A percentile compares a stretch with the other conserved stretches of the same genome.
phyloP scores from a whole-genome alignment of 116 monocot genomes.

The Posidonia oceanica region DNA sequence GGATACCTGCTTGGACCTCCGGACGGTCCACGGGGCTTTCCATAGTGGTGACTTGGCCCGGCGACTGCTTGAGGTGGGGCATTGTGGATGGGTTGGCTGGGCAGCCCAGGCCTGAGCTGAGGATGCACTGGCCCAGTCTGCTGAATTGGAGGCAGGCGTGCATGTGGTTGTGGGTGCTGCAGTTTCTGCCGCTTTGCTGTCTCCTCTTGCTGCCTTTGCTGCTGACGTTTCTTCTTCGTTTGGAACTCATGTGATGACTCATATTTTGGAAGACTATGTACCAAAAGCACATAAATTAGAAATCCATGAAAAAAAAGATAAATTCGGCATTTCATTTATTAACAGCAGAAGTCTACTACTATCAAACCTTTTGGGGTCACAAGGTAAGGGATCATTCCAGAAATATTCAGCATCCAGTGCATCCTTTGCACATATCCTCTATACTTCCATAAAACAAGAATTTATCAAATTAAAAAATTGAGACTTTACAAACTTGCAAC shows the following conservation, averaged over 20 bases:
- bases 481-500: background rate
- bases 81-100: constrained; percentile 50
- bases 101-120: constrained; percentile 54
- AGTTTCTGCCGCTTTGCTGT: constrained; percentile 77
- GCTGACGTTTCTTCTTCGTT: constrained; percentile 93
- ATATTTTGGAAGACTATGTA: constrained; percentile 78
- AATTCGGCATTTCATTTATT: background rate
- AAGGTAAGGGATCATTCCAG: constrained; percentile 92
- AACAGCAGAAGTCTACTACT: background rate
- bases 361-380: constrained; percentile 86
- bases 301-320: background rate
- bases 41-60: constrained; percentile 59
- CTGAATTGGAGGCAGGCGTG: constrained; percentile 86
- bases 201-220: constrained; percentile 90
- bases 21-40: constrained; percentile 45
- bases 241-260: constrained; percentile 97
- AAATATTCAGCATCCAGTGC: constrained; percentile 98
- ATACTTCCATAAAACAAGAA: background rate
- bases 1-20: constrained; percentile 60
- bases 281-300: background rate
- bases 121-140: constrained; percentile 58
- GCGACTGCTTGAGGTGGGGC: constrained; percentile 43
- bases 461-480: background rate
- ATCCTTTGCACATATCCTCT: constrained; percentile 97
- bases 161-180: constrained; percentile 84